Evolutionary conservation across 495 filamentous ascomycete species (phyloP), one percentile per base, ranked within the genome.

Genomic region (Aspergillus taichungensis): DNA sequence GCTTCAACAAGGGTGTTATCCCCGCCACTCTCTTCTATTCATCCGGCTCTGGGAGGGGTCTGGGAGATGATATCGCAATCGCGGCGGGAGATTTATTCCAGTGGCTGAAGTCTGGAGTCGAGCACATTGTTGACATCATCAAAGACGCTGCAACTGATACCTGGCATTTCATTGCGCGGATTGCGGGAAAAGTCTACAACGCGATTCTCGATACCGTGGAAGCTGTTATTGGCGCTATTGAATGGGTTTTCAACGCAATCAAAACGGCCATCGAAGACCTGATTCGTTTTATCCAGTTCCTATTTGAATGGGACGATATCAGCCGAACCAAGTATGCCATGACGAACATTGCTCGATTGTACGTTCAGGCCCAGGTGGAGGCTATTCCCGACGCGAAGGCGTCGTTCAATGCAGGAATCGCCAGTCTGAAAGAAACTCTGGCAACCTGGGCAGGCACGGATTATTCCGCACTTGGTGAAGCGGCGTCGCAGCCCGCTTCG

Each of bases 281-380:
- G 1, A 37, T 41, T 6, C 10, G 18, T 3, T 51, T 37, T 8
- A 4, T 51, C 4, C 11, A 42, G 31, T 18, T 37, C 6, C 37
- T 51, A 0, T 42, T 51, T 7, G 12, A 41, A 4, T 51, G 48
- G 48, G 37, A 32, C 13, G 48, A 51, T 14, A 46, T 51, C 12
- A 6, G 27, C 0, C 35, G 48, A 5, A 51, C 42, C 24, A 45
- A 51, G 32, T 6, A 42, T 24, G 48, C 46, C 0, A 29, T 46
- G 8, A n/a, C 42, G 13, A 51, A 51, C 28, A 6, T 42, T 5
- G 11, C 34, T 27, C 36, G 37, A 29, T 29, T 38, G 3, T 49
- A n/a, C 6, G 9, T 49, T 13, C 27, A 39, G 14, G n/a, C 43
- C 34, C 13, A 38, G 46, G 46, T 43, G 6, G 8, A 37, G 8